Evolutionary conservation across 371 early-diverging fungal genomes (phyloP).

Genomic region (Fennellomyces sp.): DNA sequence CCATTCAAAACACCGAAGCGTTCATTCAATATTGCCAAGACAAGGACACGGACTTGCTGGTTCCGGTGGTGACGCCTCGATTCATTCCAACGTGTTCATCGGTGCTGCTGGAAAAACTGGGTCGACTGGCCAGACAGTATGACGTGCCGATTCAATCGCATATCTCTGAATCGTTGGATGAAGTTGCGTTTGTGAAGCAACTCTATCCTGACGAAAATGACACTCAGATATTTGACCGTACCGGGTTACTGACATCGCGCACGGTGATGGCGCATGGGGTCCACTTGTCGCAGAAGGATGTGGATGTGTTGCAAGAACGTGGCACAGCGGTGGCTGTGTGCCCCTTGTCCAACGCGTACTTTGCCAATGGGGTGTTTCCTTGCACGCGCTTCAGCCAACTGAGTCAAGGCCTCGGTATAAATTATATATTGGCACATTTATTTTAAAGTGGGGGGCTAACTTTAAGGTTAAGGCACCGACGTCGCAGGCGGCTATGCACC

Average conservation of each 20-base stretch:
- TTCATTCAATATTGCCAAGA: conserved; percentile 9
- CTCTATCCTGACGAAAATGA: conserved; percentile 57
- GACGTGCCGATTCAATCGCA: conserved; percentile 57
- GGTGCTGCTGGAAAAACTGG: conserved; percentile 53
- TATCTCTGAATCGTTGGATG: conserved; percentile 60
- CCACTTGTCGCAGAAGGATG: conserved; percentile 56
- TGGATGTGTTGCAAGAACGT: conserved; percentile 32
- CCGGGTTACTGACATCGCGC: conserved; percentile 51
- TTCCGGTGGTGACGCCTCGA: conserved; percentile 68
- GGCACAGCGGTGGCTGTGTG: conserved; percentile 67
- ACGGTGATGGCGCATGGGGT: conserved; percentile 75
- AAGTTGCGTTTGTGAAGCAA: conserved; percentile 53
- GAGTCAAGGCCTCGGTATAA: conserved; percentile 61
- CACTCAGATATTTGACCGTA: conserved; percentile 54
- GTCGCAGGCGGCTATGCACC: conserved; percentile 70
- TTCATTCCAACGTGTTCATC: conserved; percentile 65
- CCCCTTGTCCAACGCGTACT: conserved; percentile 65
- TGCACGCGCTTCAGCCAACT: conserved; percentile 42
- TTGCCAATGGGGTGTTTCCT: conserved; percentile 42
- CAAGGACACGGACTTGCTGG: conserved; percentile 23
- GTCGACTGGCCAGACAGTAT: conserved; percentile 43
- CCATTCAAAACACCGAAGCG: conserved; percentile 25
- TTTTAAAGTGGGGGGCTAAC: too few species aligned
- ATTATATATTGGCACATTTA: too few species aligned
- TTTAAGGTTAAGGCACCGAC: conserved; percentile 78